These are phyloP conservation scores for Syncephalastrum monosporum DNA, from an alignment of 371 early-diverging fungal species.

Conservation along the genomic window DNA sequence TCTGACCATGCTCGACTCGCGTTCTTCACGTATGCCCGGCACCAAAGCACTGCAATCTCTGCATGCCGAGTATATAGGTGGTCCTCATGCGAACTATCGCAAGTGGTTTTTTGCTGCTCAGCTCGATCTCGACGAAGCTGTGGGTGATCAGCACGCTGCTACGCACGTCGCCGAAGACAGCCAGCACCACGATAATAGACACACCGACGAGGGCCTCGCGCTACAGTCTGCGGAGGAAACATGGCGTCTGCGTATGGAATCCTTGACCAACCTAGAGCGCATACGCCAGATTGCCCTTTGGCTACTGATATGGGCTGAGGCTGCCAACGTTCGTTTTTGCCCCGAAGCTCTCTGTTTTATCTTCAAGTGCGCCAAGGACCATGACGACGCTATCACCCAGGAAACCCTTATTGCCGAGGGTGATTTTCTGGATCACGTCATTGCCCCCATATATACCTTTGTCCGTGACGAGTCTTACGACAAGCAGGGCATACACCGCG, in stretches of 20 bases:
- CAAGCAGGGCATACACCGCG: conserved; percentile 51
- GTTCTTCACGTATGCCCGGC: conserved; percentile 78
- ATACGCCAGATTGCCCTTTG: conserved; percentile 76
- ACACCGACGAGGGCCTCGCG: conserved; percentile 1
- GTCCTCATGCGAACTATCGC: conserved; percentile 80
- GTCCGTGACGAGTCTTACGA: conserved; percentile 75
- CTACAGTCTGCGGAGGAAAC: conserved; percentile 54
- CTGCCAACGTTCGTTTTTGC: conserved; percentile 74
- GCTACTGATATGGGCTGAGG: conserved; percentile 88
- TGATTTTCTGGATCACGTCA: conserved; percentile 63
- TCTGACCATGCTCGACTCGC: conserved; percentile 81
- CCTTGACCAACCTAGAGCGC: conserved; percentile 66
- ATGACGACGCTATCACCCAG: conserved; percentile 16
- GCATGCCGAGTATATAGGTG: conserved; percentile 87
- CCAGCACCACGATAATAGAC: neutral
- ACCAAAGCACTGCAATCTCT: conserved; percentile 69
- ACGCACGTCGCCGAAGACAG: conserved; percentile 15
- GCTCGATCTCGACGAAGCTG: conserved; percentile 48
- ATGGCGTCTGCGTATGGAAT: conserved; percentile 71
- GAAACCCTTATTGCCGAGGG: conserved; percentile 48
- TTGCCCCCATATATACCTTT: conserved; percentile 76
- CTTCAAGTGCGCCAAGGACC: conserved; percentile 72
- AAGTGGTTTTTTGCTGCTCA: conserved; percentile 84
- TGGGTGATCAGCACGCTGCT: conserved; percentile 11
- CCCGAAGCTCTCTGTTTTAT: conserved; percentile 83